Evolutionary conservation across 1,139 yeast species (phyloP).

Genomic region (Candida neerlandica): DNA sequence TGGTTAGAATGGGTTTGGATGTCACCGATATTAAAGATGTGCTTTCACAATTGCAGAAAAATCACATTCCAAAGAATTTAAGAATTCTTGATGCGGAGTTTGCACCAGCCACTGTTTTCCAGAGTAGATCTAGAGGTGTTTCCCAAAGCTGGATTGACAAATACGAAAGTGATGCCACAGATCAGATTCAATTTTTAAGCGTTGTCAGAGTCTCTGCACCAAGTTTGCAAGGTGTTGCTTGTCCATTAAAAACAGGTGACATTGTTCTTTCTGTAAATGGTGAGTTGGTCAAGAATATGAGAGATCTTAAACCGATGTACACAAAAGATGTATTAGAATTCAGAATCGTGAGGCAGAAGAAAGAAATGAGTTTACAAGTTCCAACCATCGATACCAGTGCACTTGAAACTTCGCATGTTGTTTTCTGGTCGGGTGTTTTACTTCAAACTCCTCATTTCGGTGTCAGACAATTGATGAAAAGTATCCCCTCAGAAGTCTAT

Average conservation of each 20-base stretch:
- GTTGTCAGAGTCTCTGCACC: constrained; percentile 72
- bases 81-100: constrained; percentile 81
- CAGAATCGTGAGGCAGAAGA: constrained; percentile 61
- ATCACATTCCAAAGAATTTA: constrained; percentile 54
- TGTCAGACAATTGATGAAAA: constrained; percentile 67
- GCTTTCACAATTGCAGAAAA: constrained; percentile 54
- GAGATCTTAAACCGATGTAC: constrained; percentile 64
- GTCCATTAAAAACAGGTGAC: constrained; percentile 62
- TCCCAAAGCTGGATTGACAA: constrained; percentile 77
- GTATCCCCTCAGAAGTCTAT: constrained; percentile 81
- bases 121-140: constrained; percentile 84
- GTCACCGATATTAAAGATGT: constrained; percentile 63
- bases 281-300: constrained; percentile 60
- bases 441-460: constrained; percentile 57
- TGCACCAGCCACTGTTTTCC: constrained; percentile 65
- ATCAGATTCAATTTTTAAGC: constrained; percentile 70
- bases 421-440: constrained; percentile 81
- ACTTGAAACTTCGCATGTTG: constrained; percentile 65
- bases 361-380: constrained; percentile 55
- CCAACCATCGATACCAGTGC: constrained; percentile 62
- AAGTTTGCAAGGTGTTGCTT: constrained; percentile 22
- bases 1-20: constrained; percentile 82
- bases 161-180: constrained; percentile 60
- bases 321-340: constrained; percentile 51
- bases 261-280: constrained; percentile 72